These are phyloP conservation scores for Globisporangium nagaii DNA, from an alignment of 352 stramenopile species.

Conservation along the genomic window DNA sequence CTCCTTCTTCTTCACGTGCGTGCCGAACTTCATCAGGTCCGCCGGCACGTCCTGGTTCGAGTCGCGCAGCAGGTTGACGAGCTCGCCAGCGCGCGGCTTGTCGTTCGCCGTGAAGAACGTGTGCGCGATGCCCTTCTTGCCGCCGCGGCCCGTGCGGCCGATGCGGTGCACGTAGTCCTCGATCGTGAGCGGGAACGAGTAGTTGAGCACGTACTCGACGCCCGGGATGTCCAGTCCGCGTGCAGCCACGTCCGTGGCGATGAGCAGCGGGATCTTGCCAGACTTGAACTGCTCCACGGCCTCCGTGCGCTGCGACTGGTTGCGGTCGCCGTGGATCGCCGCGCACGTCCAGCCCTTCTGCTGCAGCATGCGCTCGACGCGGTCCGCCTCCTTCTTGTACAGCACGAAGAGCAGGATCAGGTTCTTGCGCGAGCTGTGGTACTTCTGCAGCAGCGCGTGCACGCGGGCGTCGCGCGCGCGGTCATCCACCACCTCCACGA, in stretches of 20 bases:
- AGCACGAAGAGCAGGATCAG: slow-evolving; percentile 96
- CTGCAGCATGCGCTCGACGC: slow-evolving; percentile 91
- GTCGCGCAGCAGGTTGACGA: slow-evolving; percentile 95
- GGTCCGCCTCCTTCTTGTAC: slow-evolving; percentile 98
- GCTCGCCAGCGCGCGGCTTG: slow-evolving; percentile 94
- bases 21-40: slow-evolving; percentile 97
- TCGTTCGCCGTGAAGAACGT: slow-evolving; percentile 98
- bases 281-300: slow-evolving; percentile 95
- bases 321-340: slow-evolving; percentile 96
- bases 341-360: slow-evolving; percentile 90
- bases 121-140: slow-evolving; percentile 92
- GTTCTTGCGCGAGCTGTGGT: slow-evolving; percentile 89
- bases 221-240: slow-evolving; percentile 96
- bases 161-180: slow-evolving; percentile 97
- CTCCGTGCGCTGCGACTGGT: slow-evolving; percentile 86
- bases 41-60: slow-evolving; percentile 91
- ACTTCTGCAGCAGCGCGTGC: slow-evolving; percentile 90
- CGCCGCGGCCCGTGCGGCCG: slow-evolving; percentile 91
- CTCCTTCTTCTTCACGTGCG: slow-evolving; percentile 99
- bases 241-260: slow-evolving; percentile 96
- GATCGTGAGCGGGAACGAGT: slow-evolving; percentile 97
- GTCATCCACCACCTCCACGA: slow-evolving; percentile 93
- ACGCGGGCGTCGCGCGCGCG: slow-evolving; percentile 83
- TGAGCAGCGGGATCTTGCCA: slow-evolving; percentile 90
- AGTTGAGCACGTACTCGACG: slow-evolving; percentile 97